Evolutionary conservation across 208 protist species (phyloP), one percentile per base, ranked within the genome.

Genomic region (Trypanosoma rangeli): DNA sequence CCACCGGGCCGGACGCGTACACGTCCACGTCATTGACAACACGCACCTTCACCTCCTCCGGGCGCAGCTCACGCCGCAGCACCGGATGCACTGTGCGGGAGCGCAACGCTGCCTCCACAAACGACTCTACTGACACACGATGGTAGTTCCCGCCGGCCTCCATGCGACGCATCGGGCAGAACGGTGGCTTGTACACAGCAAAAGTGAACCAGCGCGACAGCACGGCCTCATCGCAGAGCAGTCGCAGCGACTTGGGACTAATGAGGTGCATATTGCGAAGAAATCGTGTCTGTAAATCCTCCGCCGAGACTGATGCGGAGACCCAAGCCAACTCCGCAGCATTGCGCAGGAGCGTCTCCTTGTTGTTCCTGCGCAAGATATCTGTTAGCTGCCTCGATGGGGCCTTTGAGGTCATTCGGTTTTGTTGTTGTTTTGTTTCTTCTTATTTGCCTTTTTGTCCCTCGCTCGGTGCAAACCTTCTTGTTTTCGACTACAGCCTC

Each of bases 101-200:
- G 16, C 70, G 73, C 29, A 95, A 73, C 22, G 87, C 84, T 16
- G 87, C 74, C 61, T 74, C 53, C 13, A 96, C 66, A 73, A 92
- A 96, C 16, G 86, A 92, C 65, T 96, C 86, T 5, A 96, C 79
- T 0, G 85, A 92, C 31, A 96, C 91, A 22, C 63, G 42, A 64
- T 96, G 91, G 65, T 89, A 89, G 78, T 96, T 96, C 24, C 78
- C 74, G 20, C 35, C n/a, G 0, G 88, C 84, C 10, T 88, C 83
- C 18, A 56, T 46, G 10, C 78, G 81, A 8, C 87, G 86, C 91
- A 96, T 96, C 10, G 91, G 91, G 68, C 91, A 96, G 67, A 96
- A 96, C 0, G 91, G 82, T 0, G 91, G 91, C 74, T 96, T 96
- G 78, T 94, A 96, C 9, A 96, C 71, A 1, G 85, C 88, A 61